phyloP scores from a whole-genome alignment of 1,139 yeast species.

The Yamadazyma atlantica region DNA sequence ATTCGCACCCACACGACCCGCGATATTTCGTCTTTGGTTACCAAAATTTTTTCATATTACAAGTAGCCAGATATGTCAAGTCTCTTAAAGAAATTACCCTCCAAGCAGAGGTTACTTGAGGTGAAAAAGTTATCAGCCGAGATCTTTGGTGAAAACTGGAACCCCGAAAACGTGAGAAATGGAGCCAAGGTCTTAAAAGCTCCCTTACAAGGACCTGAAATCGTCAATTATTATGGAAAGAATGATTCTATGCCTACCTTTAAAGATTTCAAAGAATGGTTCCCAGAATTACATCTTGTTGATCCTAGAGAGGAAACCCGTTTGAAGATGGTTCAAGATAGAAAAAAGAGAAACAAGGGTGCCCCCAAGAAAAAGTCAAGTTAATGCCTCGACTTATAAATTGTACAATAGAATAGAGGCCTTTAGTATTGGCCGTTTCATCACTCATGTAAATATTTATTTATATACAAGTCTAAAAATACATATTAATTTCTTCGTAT shows the following conservation, averaged over 20 bases:
- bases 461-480: slow-evolving; percentile 1
- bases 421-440: too few species aligned
- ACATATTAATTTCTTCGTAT: slow-evolving; percentile 2
- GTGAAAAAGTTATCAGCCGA: slow-evolving; percentile 30
- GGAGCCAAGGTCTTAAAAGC: slow-evolving; percentile 75
- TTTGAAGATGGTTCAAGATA: slow-evolving; percentile 59
- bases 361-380: slow-evolving; percentile 74
- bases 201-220: slow-evolving; percentile 72
- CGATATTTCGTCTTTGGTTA: too few species aligned
- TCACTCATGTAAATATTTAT: slow-evolving; percentile 2
- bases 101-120: slow-evolving; percentile 28
- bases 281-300: slow-evolving; percentile 57
- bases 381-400: slow-evolving; percentile 4
- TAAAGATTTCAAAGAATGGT: slow-evolving; percentile 57
- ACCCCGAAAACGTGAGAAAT: slow-evolving; percentile 69
- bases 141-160: slow-evolving; percentile 41
- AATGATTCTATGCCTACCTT: slow-evolving; percentile 64
- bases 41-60: too few species aligned
- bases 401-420: slow-evolving; percentile 1
- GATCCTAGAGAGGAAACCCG: slow-evolving; percentile 78
- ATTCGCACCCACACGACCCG: neutral
- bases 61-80: neutral
- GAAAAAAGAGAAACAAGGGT: slow-evolving; percentile 89
- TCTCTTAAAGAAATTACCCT: slow-evolving; percentile 24
- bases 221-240: slow-evolving; percentile 74